Base-by-base conservation (phyloP, 2,329 filamentous ascomycete genomes). In the Paraconiothyrium sp. region DNA sequence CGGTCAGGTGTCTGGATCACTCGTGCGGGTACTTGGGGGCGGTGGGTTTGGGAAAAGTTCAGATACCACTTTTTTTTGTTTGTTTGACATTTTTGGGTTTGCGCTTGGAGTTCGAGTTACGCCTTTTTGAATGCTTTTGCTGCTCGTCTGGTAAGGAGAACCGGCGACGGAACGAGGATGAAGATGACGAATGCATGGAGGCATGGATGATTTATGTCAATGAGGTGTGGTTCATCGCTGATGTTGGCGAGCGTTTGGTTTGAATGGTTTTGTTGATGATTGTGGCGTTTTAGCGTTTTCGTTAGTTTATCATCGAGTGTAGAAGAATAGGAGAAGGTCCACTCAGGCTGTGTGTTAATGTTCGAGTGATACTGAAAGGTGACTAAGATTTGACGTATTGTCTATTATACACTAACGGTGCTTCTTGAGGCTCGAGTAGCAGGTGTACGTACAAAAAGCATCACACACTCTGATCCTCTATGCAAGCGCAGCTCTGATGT, bases 41-140 rank as follows among this genome's bases (percentile, higher is more conserved):
- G 54, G 55, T 34, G 41, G 24, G 35, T 52, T 56, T 60, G 58
- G 60, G 60, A 67, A 68, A 68, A 68, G 66, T 65, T 68, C 59
- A 67, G 66, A 67, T 68, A 68, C 65, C 65, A 68, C 54, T 61
- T 61, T 60, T 64, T 24, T 54, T 58, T 16, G 1, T 6, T 16
- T 52, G 22, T 37, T 37, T 59, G 59, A 20, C 41, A 57, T 50
- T 20, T n/a, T n/a, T 20, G 39, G 14, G 16, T 37, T 37, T 37
- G 35, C 35, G 35, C 16, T 39, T 39, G 37, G 16, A 16, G 37
- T 39, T 39, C 2, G 37, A 30, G 27, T 30, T 30, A 6, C 27
- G 27, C 27, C 27, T 30, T 30, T 30, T 30, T 30, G 27, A 30
- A 30, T 30, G 27, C 6, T 30, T 30, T 6, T 30, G 27, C 35